Base-by-base conservation (phyloP, 345 rosid species). In the Populus davidiana region DNA sequence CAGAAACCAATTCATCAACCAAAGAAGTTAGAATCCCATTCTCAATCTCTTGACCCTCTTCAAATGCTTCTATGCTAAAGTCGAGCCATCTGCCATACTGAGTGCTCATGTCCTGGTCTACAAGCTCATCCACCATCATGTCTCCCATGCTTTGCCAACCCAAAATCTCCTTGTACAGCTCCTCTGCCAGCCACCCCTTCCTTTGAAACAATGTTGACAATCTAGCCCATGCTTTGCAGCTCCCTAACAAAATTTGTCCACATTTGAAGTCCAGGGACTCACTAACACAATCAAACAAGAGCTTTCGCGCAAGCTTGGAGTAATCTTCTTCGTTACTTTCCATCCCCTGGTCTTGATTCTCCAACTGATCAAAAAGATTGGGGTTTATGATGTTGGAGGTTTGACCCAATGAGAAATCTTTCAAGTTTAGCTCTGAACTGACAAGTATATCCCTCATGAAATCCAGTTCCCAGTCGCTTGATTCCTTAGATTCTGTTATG, bases 61-160 rank as follows among this genome's bases (percentile, higher is more conserved):
- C 93, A 27, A 85, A 86, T 21, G 83, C 84, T 85, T 95, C 99
- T 21, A 64, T 67, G 31, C 83, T 85, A 73, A 91, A 93, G 56
- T 91, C 93, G 75, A 87, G 75, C 98, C 99, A 95, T 67, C 72
- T 92, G 68, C 97, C 99, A 67, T 80, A 39, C 38, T 18, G 52
- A 25, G 80, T 80, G 86, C 87, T 89, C 99, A 93, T 93, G 77
- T 95, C 94, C 75, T 73, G 89, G 68, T 91, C 92, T 36, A 92
- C 92, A 75, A 95, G 92, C 61, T 92, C 97, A 75, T 95, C 98
- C 79, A 93, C 91, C 92, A 87, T 86, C 84, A 83, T 47, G 54
- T 88, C 96, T 66, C 91, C 89, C 86, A 83, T 87, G 79, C 80
- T 79, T 72, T 85, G 86, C 91, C 89, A 86, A 27, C 85, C 82